Conservation (phyloP, 345 rosid species). For the Erysimum cheiranthoides region DNA sequence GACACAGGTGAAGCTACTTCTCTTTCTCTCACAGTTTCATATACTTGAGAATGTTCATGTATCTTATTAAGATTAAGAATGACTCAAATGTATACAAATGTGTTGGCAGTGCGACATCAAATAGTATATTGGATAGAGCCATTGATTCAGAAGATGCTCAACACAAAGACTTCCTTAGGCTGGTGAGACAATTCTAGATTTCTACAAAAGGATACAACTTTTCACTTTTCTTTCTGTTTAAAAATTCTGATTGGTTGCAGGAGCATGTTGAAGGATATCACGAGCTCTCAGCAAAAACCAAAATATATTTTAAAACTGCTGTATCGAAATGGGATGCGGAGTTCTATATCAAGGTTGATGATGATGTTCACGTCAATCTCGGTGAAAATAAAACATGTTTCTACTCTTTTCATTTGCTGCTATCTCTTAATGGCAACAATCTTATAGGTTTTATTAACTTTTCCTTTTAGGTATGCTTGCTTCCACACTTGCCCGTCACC, state of each 20-base stretch:
- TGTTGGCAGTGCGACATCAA: slow-evolving; percentile 85
- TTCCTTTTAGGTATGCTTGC: slow-evolving; percentile 71
- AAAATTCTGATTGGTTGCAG: slow-evolving; percentile 48
- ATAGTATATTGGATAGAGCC: slow-evolving; percentile 93
- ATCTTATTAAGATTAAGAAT: slow-evolving; percentile 2
- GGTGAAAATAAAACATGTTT: slow-evolving; percentile 50
- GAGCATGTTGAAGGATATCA: slow-evolving; percentile 99
- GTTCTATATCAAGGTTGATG: slow-evolving; percentile 93
- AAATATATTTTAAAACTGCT: slow-evolving; percentile 85
- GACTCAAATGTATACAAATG: slow-evolving; percentile 22
- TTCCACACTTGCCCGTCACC: slow-evolving; percentile 86
- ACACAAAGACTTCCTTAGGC: slow-evolving; percentile 96
- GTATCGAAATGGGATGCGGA: slow-evolving; percentile 98
- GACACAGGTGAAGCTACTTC: slow-evolving; percentile 68
- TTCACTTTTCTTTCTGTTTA: not conserved
- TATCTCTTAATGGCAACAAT: slow-evolving; percentile 10
- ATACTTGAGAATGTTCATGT: not conserved
- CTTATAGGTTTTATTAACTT: not conserved
- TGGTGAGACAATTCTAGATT: slow-evolving; percentile 54
- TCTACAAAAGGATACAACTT: not conserved
- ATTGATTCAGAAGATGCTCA: slow-evolving; percentile 96
- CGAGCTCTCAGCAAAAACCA: slow-evolving; percentile 96
- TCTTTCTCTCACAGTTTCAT: not conserved
- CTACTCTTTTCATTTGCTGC: not conserved
- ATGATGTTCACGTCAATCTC: slow-evolving; percentile 98